Base-by-base conservation (phyloP, 805 yeast genomes). In the Kuraishia piskuri region DNA sequence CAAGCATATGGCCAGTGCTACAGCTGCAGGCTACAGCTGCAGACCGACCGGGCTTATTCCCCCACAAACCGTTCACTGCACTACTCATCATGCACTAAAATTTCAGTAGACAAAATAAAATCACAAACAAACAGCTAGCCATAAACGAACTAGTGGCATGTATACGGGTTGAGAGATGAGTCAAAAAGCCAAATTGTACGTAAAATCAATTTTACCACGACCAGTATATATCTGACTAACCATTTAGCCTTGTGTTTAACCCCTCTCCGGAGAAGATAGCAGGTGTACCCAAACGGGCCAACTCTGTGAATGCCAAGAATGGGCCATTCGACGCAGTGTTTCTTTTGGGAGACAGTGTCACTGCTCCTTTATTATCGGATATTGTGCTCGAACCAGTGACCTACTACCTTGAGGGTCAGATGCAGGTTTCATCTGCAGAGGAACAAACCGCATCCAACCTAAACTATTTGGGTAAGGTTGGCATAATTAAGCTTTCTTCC, bases 261-360 rank as follows among this genome's bases (percentile, higher is more conserved):
- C 83, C 84, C 2, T 57, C 68, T 20, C 68, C 75, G 1, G 40
- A 31, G 8, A 31, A 31, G 40, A 31, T 31, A 31, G 57, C 67
- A 1, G 62, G 66, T 7, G 57, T 84, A 7, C 71, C 74, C 0
- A 78, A 77, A 55, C 70, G 78, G 0, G 74, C 82, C 3, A 77
- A 80, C 59, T 56, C 69, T 1, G 73, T 84, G 51, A 70, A 83
- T 59, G 54, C 62, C 22, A 84, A 80, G 58, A 82, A 82, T 48
- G 90, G 90, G 0, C 90, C 90, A 0, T 86, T 86, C 60, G 84
- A 77, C 49, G 69, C 77, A 2, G 76, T 78, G 0, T 45, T 85
- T 1, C 60, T 84, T 4, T 58, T 84, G 6, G 88, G 88, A 0
- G 79, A 79, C 57, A 52, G 45, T 5, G 45, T 44, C 5, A 46